Percentiles rank a stretch among this genome's conserved stretches.
phyloP scores from a whole-genome alignment of 768 basidiomycete species.

The Pilatotrama ljubarskyi region DNA sequence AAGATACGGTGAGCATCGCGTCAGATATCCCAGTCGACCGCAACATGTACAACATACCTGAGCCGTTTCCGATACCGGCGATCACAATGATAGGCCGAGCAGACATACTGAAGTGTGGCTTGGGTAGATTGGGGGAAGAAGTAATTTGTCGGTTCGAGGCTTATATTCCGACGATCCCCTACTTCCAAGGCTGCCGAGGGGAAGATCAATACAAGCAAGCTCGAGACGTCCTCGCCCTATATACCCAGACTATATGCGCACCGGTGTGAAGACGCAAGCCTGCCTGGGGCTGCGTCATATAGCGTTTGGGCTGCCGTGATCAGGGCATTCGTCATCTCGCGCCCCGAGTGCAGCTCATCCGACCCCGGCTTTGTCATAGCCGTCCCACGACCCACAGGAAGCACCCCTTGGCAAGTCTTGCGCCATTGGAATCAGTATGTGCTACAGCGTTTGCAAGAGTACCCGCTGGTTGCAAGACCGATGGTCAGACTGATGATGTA shows the following conservation, averaged over 20 bases:
- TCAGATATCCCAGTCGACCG: background rate
- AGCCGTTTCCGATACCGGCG: constrained; percentile 42
- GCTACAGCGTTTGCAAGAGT: background rate
- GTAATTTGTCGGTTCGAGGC: too few relatives aligned
- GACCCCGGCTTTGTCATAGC: constrained; percentile 1
- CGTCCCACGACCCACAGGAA: background rate
- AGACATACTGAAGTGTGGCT: constrained; percentile 25
- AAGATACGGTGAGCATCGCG: background rate
- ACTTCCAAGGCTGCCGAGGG: too few relatives aligned
- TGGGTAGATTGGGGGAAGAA: too few relatives aligned
- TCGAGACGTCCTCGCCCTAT: background rate
- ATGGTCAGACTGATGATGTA: background rate
- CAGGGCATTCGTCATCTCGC: constrained; percentile 4
- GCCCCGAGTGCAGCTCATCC: background rate
- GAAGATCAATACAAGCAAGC: too few relatives aligned
- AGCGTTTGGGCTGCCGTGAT: background rate
- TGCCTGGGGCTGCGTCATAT: background rate
- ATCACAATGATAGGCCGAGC: constrained; percentile 40
- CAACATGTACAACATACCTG: constrained; percentile 28
- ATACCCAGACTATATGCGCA: background rate
- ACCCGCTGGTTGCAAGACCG: background rate
- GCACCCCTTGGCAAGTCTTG: background rate
- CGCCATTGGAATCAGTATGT: background rate
- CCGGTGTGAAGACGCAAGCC: background rate
- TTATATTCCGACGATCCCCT: too few relatives aligned